A percentile compares a stretch with the other conserved stretches of the same genome.
phyloP scores from a whole-genome alignment of 2,329 filamentous ascomycete species.

The Neofusicoccum umdonicola region DNA sequence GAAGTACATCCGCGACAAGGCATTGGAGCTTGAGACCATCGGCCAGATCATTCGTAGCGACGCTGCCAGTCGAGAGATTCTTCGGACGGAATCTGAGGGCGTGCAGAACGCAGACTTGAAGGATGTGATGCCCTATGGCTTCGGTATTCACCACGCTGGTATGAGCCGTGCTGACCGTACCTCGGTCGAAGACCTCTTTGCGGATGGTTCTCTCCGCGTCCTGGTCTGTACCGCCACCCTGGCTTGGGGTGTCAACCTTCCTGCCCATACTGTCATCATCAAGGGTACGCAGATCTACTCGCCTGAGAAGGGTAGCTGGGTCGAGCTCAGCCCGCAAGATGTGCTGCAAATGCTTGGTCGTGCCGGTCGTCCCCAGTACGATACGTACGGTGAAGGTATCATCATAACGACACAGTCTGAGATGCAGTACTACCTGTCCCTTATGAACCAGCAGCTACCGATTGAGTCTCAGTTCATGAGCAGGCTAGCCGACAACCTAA shows the following conservation, averaged over 20 bases:
- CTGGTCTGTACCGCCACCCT: conserved; percentile 97
- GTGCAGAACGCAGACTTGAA: conserved; percentile 87
- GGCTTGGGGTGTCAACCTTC: conserved; percentile 97
- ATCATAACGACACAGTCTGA: conserved; percentile 96
- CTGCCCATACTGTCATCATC: conserved; percentile 97
- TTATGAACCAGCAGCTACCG: conserved; percentile 94
- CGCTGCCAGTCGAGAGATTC: conserved; percentile 82
- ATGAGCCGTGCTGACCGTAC: conserved; percentile 95
- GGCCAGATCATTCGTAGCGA: conserved; percentile 92
- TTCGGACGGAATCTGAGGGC: conserved; percentile 78
- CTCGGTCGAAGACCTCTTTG: conserved; percentile 91
- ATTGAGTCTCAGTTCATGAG: conserved; percentile 96
- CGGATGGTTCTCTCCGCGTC: conserved; percentile 87
- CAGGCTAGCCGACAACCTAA: conserved; percentile 90
- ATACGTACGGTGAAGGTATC: conserved; percentile 97
- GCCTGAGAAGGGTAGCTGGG: conserved; percentile 97
- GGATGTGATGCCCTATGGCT: conserved; percentile 90
- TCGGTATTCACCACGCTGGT: conserved; percentile 97
- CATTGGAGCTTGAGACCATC: conserved; percentile 94
- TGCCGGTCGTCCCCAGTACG: conserved; percentile 92
- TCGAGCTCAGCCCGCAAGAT: conserved; percentile 94
- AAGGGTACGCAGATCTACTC: conserved; percentile 98
- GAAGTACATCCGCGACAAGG: conserved; percentile 93
- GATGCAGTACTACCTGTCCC: conserved; percentile 94
- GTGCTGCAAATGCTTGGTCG: conserved; percentile 98